Base-by-base conservation (phyloP, 805 yeast genomes). In the Saturnispora serradocipensis region DNA sequence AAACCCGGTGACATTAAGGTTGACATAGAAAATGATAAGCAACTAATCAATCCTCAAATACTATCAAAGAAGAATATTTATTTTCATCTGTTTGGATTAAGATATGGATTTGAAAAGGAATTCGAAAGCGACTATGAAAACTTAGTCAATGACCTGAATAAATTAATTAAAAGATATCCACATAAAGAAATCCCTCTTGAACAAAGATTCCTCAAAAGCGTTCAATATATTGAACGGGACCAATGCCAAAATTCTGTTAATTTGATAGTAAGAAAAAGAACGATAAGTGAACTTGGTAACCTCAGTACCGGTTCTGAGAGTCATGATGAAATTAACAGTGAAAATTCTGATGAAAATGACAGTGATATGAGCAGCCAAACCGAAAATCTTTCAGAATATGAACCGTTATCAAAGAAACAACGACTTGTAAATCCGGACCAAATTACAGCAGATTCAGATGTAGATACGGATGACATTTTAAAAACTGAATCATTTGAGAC, bases 401-500 rank as follows among this genome's bases (percentile, higher is more conserved):
- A 38, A 10, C 22, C 22, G 16, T 20, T 20, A 38, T 38, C 16
- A 13, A 38, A 38, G 13, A 38, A 38, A 38, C 22, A 38, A 38
- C 20, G 16, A 2, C 4, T 38, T 1, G 4, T 10, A 18, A 18
- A 20, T 18, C 4, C 13, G 6, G 9, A 18, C 9, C 22, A 38
- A 38, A 20, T 20, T 38, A 16, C 22, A 38, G 10, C 42, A 38
- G 42, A 38, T 5, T 10, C 42, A 18, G 42, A 38, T 5, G 13
- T 5, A 38, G 4, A 10, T n/a, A 1, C 22, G 4, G 15, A 15
- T 30, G 27, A 9, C 15, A 25, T 22, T 11, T 13, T n/a, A 22
- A 32, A 28, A 16, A 28, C 18, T 10, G 27, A n/a, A 6, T 20
- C 42, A 10, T 27, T 47, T 10, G 58, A 58, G 22, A 58, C 56